Base-by-base conservation (phyloP, 2,329 filamentous ascomycete species). In the Capronia epimyces region DNA sequence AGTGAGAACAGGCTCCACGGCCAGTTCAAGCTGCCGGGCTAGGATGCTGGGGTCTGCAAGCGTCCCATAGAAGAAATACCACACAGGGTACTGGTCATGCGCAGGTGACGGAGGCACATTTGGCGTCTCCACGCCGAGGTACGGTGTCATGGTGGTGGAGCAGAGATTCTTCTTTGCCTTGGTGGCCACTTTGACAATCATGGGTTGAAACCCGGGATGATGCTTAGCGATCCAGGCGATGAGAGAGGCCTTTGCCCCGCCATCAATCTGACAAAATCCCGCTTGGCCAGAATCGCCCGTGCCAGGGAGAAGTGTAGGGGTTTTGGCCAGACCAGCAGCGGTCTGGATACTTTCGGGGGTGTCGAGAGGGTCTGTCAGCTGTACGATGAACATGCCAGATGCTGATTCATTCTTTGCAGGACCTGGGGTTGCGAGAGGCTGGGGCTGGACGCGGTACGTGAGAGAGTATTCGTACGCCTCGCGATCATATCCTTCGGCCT, bases 31-130 rank as follows among this genome's bases (percentile, higher is more conserved):
- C 1, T 71, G 62, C 13, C 63, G 56, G 5, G 46, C 48, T 1
- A 73, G 63, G 3, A 69, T 50, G 0, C 45, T 49, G 0, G 62
- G 44, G 8, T 69, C 61, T 1, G 60, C 65, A 2, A 72, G 61
- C 0, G 66, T 71, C 10, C 69, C 68, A 52, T 73, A 72, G 53
- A 73, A 71, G 59, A 72, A 73, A 53, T 72, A 73, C 64, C 65
- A 71, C 0, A 75, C 67, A 0, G 66, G 66, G 37, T 63, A 69
- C 41, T 69, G 44, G 34, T 65, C 43, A 45, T 65, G 65, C 0
- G 62, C 12, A 15, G 61, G 64, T 10, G 34, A 22, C 8, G 49
- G 46, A 9, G 65, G 65, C 7, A 68, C 56, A 10, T 62, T 66
- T 8, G 34, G 15, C 2, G 53, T 40, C 20, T 68, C 62, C 31